Base-by-base conservation (phyloP, 441 rosid species). In the Croton setiger region DNA sequence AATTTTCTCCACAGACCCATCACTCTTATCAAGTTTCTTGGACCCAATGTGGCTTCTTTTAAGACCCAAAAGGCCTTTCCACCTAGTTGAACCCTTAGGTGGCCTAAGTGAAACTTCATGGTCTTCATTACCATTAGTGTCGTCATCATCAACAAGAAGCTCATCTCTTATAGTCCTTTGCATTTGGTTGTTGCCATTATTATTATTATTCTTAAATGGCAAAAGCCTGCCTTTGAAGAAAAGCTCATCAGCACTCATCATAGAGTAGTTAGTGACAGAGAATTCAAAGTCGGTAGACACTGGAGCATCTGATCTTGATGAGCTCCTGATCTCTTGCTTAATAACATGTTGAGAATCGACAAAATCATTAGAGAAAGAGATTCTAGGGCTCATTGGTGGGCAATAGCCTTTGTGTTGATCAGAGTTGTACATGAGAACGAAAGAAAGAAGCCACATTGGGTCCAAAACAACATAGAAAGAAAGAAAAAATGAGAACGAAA, bases 191-290 rank as follows among this genome's bases (percentile, higher is more conserved):
- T 51, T 52, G 72, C 74, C 79, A 66, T 51, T 81, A 65, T 72
- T 75, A 62, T 70, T 68, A 27, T 74, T 74, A 12, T 88, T 85
- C 74, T 86, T 93, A 70, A 81, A 91, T 11, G 98, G 98, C 79
- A 94, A 73, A 41, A 94, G 82, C 84, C 85, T 87, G 18, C 98
- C 98, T 64, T 94, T 91, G 67, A 65, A 88, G 81, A 94, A 91
- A 48, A 94, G 96, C 82, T 94, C 97, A 72, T 94, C 98, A 20
- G 97, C 97, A 66, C 86, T 89, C 96, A 94, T 89, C 96, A 85
- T 94, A 59, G 93, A 83, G 78, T 85, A 74, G 80, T 81, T 82
- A 0, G 91, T 72, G 27, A 93, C 97, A 0, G 93, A 89, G 79
- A 93, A 93, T 82, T 93, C 97, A 53, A 94, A 94, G 75, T 91